Evolutionary conservation across 2,329 filamentous ascomycete species (phyloP), one percentile per base, ranked within the genome.

Genomic region (Pyricularia pennisetigena): DNA sequence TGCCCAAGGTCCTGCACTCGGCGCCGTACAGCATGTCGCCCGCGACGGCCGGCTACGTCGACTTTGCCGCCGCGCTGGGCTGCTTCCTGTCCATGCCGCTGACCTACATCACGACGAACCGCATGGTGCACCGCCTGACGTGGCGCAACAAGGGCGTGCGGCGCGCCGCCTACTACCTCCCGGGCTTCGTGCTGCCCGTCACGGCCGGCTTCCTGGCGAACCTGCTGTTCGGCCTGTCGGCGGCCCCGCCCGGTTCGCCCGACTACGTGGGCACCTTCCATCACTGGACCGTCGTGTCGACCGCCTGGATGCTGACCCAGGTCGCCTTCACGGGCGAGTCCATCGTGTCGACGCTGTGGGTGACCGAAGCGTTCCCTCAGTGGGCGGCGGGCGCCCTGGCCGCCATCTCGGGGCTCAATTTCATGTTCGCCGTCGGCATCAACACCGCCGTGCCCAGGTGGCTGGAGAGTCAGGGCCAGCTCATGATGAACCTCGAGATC

Each of bases 281-380:
- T 30, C 64, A 65, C 64, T 65, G 32, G 64, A 16, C 30, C 30
- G 28, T 65, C 9, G 64, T 65, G 29, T 35, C 69, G 9, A 41
- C 68, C 2, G 65, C 57, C 6, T 66, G 54, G 49, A 67, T 70
- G 14, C 69, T 72, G 10, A 70, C 72, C 0, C 71, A 73, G 63
- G 35, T 66, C 20, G 67, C 73, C 67, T 73, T 71, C 65, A 61
- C 70, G 14, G 69, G 70, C 29, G 71, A 68, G 24, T 69, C 69
- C 30, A 71, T 74, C 23, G 72, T 71, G n/a, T 71, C 70, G 23
- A 71, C 72, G 9, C 70, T 74, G 24, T 74, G 73, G 73, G 69
- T 74, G 8, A 74, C 73, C 12, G 73, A 74, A 41, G 72, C 73
- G 0, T 73, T 74, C 32, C 73, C 73, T 4, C 71, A 71, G 29